These are phyloP conservation scores for Phlegmacium glaucopus DNA, from an alignment of 768 basidiomycete species.

Conservation along the genomic window DNA sequence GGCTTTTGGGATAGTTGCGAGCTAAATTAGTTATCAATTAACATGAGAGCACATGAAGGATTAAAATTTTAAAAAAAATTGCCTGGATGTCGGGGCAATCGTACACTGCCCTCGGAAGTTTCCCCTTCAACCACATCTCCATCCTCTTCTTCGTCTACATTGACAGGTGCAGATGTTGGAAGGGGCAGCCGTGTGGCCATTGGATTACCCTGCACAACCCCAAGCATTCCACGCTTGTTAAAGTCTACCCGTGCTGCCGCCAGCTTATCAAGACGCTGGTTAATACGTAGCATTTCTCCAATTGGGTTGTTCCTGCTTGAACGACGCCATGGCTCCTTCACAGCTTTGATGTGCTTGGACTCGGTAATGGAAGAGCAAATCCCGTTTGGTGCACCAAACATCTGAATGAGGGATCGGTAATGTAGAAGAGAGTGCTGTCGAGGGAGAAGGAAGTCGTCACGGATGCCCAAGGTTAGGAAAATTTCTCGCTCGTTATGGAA, in stretches of 20 bases:
- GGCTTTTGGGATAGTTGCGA: background rate
- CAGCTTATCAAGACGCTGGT: conserved; percentile 25
- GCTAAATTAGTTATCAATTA: background rate
- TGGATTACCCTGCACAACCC: background rate
- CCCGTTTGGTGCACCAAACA: conserved; percentile 25
- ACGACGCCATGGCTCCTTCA: conserved; percentile 32
- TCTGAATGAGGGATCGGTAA: conserved; percentile 14
- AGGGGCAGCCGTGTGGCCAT: background rate
- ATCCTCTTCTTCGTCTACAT: background rate
- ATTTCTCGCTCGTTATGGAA: conserved; percentile 29
- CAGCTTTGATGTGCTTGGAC: conserved; percentile 28
- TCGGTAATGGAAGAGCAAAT: conserved; percentile 30
- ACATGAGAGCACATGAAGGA: no score
- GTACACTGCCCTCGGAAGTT: background rate
- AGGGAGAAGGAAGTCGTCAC: conserved; percentile 14
- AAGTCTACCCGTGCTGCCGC: conserved; percentile 14
- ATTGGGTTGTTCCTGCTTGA: conserved; percentile 28
- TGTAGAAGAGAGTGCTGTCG: conserved; percentile 22
- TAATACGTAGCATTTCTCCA: conserved; percentile 31
- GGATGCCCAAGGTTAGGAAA: conserved; percentile 15
- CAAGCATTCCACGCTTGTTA: conserved; percentile 7
- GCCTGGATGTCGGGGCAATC: background rate
- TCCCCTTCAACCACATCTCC: background rate
- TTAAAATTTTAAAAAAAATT: background rate
- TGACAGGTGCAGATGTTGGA: background rate